Evolutionary conservation across 2,329 filamentous ascomycete species (phyloP).

Genomic region (Diaporthe destruens): DNA sequence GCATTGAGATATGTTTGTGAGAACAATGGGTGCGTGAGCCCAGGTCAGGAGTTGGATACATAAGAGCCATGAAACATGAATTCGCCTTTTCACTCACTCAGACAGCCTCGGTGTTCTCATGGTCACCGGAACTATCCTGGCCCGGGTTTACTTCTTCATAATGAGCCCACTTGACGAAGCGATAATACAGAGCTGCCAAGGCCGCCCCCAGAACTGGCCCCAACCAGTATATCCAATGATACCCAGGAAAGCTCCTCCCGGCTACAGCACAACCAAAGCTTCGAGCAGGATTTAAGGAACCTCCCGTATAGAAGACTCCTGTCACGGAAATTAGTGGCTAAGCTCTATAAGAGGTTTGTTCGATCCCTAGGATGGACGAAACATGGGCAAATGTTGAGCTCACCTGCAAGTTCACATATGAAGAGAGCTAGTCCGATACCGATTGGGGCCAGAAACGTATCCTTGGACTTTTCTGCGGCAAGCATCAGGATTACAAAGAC

Average conservation of each 20-base stretch:
- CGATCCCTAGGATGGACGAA: not conserved
- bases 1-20: not conserved
- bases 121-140: not conserved
- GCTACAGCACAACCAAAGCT: slow-evolving; percentile 18
- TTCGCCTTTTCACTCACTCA: not conserved
- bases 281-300: slow-evolving; percentile 9
- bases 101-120: not conserved
- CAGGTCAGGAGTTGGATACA: not conserved
- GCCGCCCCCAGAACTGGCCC: not conserved
- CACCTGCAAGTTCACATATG: slow-evolving; percentile 2
- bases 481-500: slow-evolving; percentile 13
- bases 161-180: slow-evolving; percentile 15
- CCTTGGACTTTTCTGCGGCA: slow-evolving; percentile 3
- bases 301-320: slow-evolving; percentile 9
- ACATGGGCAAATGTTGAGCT: not conserved
- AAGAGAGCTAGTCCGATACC: slow-evolving; percentile 4
- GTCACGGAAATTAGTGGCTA: not conserved
- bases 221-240: slow-evolving; percentile 23
- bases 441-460: not conserved
- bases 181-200: slow-evolving; percentile 1
- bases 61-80: not conserved
- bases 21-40: not conserved
- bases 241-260: not conserved
- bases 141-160: slow-evolving; percentile 17
- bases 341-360: not conserved